A percentile compares a stretch with the other conserved stretches of the same genome.
Conservation (phyloP, 2,329 filamentous ascomycete genomes). For the Colletotrichum sp. region DNA sequence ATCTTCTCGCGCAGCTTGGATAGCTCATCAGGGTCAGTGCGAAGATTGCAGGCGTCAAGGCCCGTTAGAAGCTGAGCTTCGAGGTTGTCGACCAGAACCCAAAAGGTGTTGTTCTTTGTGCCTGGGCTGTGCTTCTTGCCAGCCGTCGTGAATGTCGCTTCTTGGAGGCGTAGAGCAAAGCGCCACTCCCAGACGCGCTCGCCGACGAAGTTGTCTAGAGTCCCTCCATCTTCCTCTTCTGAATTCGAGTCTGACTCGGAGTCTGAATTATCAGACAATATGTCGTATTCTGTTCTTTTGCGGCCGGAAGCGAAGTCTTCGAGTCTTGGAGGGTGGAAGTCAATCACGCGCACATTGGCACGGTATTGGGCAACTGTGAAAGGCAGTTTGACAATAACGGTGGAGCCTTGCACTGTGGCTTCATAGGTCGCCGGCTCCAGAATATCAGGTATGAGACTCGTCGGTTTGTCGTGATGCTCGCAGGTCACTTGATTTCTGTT, state of each 20-base stretch:
- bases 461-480: constrained; percentile 43
- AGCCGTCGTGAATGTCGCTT: constrained; percentile 49
- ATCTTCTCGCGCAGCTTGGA: constrained; percentile 69
- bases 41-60: constrained; percentile 61
- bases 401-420: constrained; percentile 45
- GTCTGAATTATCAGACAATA: constrained; percentile 50
- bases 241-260: constrained; percentile 26
- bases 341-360: constrained; percentile 75
- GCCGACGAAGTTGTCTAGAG: constrained; percentile 28
- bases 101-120: constrained; percentile 49
- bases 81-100: constrained; percentile 70
- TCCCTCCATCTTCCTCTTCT: constrained; percentile 30
- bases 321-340: constrained; percentile 75
- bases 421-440: constrained; percentile 43
- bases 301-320: constrained; percentile 70
- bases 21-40: constrained; percentile 53
- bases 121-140: constrained; percentile 35
- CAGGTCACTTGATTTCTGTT: constrained; percentile 46
- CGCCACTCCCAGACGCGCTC: constrained; percentile 76
- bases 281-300: constrained; percentile 50
- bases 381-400: constrained; percentile 56
- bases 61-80: constrained; percentile 53
- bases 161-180: constrained; percentile 81
- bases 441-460: constrained; percentile 43
- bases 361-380: constrained; percentile 79